Conservation (phyloP, 2,329 filamentous ascomycete genomes). For the Colletotrichum spaethianum region DNA sequence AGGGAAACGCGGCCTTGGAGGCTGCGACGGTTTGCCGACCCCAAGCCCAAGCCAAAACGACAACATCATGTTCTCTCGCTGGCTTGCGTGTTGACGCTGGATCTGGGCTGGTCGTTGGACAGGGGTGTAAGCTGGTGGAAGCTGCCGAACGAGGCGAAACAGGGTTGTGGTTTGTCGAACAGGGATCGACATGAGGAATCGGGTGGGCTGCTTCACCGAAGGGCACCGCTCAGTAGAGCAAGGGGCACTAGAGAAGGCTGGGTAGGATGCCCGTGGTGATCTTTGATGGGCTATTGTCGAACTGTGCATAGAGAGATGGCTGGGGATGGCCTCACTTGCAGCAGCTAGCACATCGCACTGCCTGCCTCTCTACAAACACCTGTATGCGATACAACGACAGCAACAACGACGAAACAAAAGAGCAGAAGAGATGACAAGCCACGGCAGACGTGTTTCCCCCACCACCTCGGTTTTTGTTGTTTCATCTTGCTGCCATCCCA, state of each 20-base stretch:
- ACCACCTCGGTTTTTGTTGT: slow-evolving; percentile 23
- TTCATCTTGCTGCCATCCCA: slow-evolving; percentile 24
- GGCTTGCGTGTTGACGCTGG: background rate
- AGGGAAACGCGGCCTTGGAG: slow-evolving; percentile 17
- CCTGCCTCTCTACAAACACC: background rate
- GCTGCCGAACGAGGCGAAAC: slow-evolving; percentile 8
- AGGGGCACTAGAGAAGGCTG: slow-evolving; percentile 26
- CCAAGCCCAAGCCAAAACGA: background rate
- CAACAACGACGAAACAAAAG: background rate
- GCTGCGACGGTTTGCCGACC: background rate
- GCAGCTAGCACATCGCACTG: background rate
- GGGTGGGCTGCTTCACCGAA: background rate
- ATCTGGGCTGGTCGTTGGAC: slow-evolving; percentile 11
- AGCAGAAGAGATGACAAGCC: background rate
- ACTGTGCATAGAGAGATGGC: slow-evolving; percentile 27
- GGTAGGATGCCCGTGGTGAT: background rate
- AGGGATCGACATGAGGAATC: background rate
- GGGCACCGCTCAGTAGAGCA: background rate
- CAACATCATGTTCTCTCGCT: background rate
- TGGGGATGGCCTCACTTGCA: slow-evolving; percentile 38
- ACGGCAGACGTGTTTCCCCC: slow-evolving; percentile 7
- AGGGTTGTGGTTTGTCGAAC: slow-evolving; percentile 8
- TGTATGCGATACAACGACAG: background rate
- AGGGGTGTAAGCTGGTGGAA: slow-evolving; percentile 6
- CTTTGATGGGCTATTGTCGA: slow-evolving; percentile 8